Percentiles rank a stretch among this genome's conserved stretches.
Evolutionary conservation across 176 grass and related monocot species (phyloP).

Genomic region (Lolium multiflorum): DNA sequence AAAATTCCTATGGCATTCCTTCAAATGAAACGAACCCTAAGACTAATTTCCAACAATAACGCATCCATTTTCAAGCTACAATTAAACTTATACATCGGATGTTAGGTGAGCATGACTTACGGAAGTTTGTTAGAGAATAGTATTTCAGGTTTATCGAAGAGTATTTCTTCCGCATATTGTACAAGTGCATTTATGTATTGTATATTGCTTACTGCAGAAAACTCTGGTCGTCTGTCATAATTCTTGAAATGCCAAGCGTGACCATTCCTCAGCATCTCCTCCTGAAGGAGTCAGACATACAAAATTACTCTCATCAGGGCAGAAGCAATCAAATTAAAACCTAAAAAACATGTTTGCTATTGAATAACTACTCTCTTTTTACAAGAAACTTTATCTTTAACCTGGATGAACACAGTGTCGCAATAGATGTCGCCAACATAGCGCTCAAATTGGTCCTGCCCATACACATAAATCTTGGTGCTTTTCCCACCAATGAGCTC

Average conservation of each 20-base stretch:
- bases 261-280: constrained; percentile 5
- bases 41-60: too few relatives aligned
- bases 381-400: background rate
- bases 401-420: constrained; percentile 9
- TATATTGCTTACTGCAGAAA: background rate
- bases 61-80: background rate
- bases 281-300: background rate
- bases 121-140: background rate
- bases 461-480: constrained; percentile 43
- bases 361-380: background rate
- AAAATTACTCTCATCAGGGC: constrained; percentile 25
- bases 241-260: constrained; percentile 3
- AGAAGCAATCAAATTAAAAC: background rate
- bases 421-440: constrained; percentile 29
- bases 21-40: too few relatives aligned
- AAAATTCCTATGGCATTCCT: too few relatives aligned
- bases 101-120: background rate
- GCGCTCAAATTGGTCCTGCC: constrained; percentile 6
- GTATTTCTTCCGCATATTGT: background rate
- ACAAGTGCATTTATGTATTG: background rate
- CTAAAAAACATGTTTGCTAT: background rate
- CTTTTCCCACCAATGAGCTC: constrained; percentile 60
- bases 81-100: constrained; percentile 36
- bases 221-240: constrained; percentile 2
- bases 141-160: background rate